Conservation (phyloP, 371 early-diverging fungal genomes). For the Mortierella sp. region DNA sequence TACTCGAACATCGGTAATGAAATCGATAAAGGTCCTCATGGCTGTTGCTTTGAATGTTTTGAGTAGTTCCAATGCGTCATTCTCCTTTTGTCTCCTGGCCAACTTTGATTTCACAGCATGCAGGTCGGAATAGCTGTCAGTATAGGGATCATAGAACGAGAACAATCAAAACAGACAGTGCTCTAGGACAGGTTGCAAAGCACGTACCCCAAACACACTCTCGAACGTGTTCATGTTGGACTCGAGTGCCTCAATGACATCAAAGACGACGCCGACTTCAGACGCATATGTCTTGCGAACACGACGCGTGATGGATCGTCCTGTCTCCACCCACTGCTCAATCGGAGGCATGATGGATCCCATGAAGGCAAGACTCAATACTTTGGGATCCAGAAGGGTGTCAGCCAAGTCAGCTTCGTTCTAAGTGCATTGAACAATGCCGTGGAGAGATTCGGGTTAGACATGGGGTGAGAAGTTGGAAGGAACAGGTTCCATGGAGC, state of each 20-base stretch:
- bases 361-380: slow-evolving; percentile 51
- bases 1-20: slow-evolving; percentile 78
- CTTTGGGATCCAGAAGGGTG: slow-evolving; percentile 40
- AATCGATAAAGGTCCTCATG: slow-evolving; percentile 74
- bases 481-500: too few species aligned
- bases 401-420: slow-evolving; percentile 52
- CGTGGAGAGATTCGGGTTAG: too few species aligned
- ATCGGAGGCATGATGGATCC: slow-evolving; percentile 54
- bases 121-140: too few species aligned
- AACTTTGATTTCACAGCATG: slow-evolving; percentile 9
- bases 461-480: too few species aligned
- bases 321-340: slow-evolving; percentile 52
- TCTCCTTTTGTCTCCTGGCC: slow-evolving; percentile 50
- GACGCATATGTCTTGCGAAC: slow-evolving; percentile 36
- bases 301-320: slow-evolving; percentile 27
- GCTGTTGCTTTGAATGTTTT: slow-evolving; percentile 65
- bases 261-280: slow-evolving; percentile 49
- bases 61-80: slow-evolving; percentile 65
- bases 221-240: slow-evolving; percentile 47
- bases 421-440: slow-evolving; percentile 3
- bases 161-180: too few species aligned
- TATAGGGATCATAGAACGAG: too few species aligned
- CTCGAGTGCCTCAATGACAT: slow-evolving; percentile 45
- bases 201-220: slow-evolving; percentile 54
- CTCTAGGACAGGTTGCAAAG: too few species aligned